phyloP scores from a whole-genome alignment of 345 rosid species.

The Cardamine resedifolia region DNA sequence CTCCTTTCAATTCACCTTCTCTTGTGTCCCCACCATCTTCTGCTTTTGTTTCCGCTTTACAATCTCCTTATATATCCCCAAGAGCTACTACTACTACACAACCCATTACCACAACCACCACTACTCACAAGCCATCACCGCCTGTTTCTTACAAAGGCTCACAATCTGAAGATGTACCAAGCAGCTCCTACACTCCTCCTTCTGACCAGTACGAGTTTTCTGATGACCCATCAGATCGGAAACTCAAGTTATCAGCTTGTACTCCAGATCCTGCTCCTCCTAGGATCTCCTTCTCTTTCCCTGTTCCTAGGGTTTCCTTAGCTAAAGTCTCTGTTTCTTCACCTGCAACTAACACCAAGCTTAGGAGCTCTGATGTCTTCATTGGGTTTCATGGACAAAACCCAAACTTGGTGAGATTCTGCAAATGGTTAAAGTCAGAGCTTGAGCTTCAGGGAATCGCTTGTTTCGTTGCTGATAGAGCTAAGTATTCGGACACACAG shows the following conservation, averaged over 20 bases:
- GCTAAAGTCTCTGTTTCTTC: constrained; percentile 67
- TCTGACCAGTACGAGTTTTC: constrained; percentile 82
- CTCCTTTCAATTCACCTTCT: constrained; percentile 72
- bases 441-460: constrained; percentile 94
- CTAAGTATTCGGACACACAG: constrained; percentile 70
- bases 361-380: constrained; percentile 88
- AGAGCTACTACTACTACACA: constrained; percentile 51
- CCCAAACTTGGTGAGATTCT: constrained; percentile 76
- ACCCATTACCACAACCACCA: constrained; percentile 33
- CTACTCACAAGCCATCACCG: constrained; percentile 46
- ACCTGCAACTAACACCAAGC: constrained; percentile 71
- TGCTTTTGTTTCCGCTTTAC: constrained; percentile 89
- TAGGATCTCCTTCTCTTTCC: constrained; percentile 77
- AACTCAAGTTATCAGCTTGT: constrained; percentile 59
- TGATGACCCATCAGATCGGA: constrained; percentile 62
- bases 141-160: constrained; percentile 50
- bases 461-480: constrained; percentile 86
- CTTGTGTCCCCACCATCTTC: constrained; percentile 90
- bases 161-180: constrained; percentile 77
- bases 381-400: constrained; percentile 85
- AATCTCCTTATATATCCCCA: constrained; percentile 94
- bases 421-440: constrained; percentile 95
- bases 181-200: constrained; percentile 90
- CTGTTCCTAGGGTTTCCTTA: constrained; percentile 80
- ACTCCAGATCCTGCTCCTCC: constrained; percentile 68